phyloP scores from a whole-genome alignment of 495 filamentous ascomycete species.

The Apiosordaria backusii region DNA sequence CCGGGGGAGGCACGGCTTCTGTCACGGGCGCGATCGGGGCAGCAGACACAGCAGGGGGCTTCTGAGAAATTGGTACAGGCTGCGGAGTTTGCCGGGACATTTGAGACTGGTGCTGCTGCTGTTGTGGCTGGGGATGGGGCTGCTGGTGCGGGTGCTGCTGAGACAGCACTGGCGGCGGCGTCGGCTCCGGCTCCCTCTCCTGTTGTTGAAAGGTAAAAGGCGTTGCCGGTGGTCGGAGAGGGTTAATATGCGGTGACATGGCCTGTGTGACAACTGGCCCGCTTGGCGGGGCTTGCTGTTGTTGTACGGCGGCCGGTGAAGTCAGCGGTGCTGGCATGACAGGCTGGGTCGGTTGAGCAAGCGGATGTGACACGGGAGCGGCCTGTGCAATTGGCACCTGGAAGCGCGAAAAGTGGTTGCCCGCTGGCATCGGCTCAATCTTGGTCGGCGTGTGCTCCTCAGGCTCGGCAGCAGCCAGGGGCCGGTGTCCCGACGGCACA shows the following conservation, averaged over 20 bases:
- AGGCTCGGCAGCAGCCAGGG: constrained; percentile 54
- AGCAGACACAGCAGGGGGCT: constrained; percentile 19
- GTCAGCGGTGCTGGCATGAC: constrained; percentile 19
- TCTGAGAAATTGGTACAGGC: constrained; percentile 28
- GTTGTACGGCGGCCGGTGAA: constrained; percentile 14
- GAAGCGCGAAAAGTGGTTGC: constrained; percentile 37
- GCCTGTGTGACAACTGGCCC: constrained; percentile 30
- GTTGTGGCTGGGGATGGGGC: constrained; percentile 18
- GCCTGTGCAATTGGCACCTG: constrained; percentile 42
- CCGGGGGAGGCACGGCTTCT: constrained; percentile 25
- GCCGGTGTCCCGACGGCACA: constrained; percentile 50
- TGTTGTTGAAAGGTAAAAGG: constrained; percentile 27
- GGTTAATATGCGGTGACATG: constrained; percentile 39
- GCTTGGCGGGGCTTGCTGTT: constrained; percentile 11
- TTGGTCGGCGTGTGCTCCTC: constrained; percentile 51
- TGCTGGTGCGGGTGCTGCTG: constrained; percentile 15
- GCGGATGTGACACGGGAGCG: constrained; percentile 25
- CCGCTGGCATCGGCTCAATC: constrained; percentile 32
- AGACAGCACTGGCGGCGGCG: constrained; percentile 14
- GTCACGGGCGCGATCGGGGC: constrained; percentile 21
- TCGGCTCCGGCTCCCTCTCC: constrained; percentile 7
- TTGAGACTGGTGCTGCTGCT: constrained; percentile 5
- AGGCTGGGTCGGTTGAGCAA: constrained; percentile 20
- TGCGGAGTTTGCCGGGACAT: constrained; percentile 12
- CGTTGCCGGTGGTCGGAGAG: constrained; percentile 37